Evolutionary conservation across 2,329 filamentous ascomycete species (phyloP), one percentile per base, ranked within the genome.

Genomic region (Alternaria dauci): DNA sequence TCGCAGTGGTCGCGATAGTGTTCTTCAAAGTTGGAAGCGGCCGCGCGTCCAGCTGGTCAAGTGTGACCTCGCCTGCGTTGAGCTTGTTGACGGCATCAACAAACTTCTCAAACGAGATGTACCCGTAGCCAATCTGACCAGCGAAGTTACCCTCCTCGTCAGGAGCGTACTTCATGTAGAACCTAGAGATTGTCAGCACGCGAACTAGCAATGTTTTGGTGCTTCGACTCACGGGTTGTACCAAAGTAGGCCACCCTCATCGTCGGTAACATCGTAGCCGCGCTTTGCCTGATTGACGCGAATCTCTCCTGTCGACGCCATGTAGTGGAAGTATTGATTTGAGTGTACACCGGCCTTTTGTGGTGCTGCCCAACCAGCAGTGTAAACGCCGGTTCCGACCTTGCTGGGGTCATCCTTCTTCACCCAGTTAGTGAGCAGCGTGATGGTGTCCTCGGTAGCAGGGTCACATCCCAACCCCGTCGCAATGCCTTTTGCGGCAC

Each of bases 281-380:
- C 94, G 88, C 85, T 96, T 96, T 44, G 93, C 94, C 81, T 97
- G 94, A 82, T 97, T 92, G 72, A 96, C 87, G 61, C 92, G 88
- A 71, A 97, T 88, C 81, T 97, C 94, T 66, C 94, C 94, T 58
- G 89, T 87, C 61, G 87, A 86, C 3, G 88, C 94, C 82, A 97
- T 90, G 82, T 95, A 97, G 81, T 97, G 94, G 84, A 97, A 97
- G 81, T 97, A 95, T 82, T 97, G 94, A 79, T 96, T 96, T 2
- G 91, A 94, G 81, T 97, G 94, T n/a, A 97, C 93, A 51, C 94
- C 94, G 0, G 94, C 94, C 73, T 90, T 91, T 77, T 96, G 91
- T 12, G 94, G 94, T 7, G 94, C 94, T 1, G 94, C 97, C 94
- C 94, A 97, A 41, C 91, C 94, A 11, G 94, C 92, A 12, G 94